Evolutionary conservation across 768 basidiomycete genomes (phyloP), one percentile per base, ranked within the genome.

Genomic region (Butyriboletus loyo): DNA sequence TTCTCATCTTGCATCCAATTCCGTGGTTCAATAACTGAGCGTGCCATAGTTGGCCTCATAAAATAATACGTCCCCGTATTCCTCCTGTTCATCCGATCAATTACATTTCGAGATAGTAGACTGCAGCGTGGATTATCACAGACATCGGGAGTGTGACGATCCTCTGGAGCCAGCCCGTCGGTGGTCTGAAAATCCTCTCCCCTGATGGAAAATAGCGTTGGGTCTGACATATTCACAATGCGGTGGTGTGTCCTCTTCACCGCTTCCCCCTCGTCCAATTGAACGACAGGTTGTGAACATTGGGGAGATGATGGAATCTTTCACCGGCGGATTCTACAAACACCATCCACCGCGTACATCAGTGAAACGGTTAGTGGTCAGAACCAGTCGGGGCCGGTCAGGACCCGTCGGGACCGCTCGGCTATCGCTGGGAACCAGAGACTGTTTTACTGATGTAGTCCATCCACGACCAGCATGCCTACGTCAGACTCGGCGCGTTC

Each of bases 291-390:
- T 82, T 13, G 71, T 86, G 43, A 85, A 85, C 51, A 75, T 77
- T 0, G 83, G 83, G 14, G 83, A 85, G 50, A 76, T 76, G 13
- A 66, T 85, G 57, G 77, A 81, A 43, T 80, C 83, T 62, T 67
- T 85, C 11, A 80, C 79, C 1, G 81, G 83, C 0, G 81, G 81
- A 1, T 84, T 70, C 58, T 84, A 83, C 63, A 74, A 70, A 10
- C 6, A 85, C 83, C 1, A 79, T 84, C 49, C 83, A 85, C 59
- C 79, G 83, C 24, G 83, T 84, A n/a, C n/a, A n/a, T n/a, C n/a
- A n/a, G n/a, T n/a, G n/a, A n/a, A n/a, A n/a, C n/a, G n/a, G n/a
- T n/a, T n/a, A n/a, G n/a, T n/a, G n/a, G n/a, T n/a, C n/a, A n/a
- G n/a, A n/a, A n/a, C n/a, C n/a, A n/a, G n/a, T n/a, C n/a, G n/a